Base-by-base conservation (phyloP, 352 stramenopile species). In the Phytophthora cryptogea region DNA sequence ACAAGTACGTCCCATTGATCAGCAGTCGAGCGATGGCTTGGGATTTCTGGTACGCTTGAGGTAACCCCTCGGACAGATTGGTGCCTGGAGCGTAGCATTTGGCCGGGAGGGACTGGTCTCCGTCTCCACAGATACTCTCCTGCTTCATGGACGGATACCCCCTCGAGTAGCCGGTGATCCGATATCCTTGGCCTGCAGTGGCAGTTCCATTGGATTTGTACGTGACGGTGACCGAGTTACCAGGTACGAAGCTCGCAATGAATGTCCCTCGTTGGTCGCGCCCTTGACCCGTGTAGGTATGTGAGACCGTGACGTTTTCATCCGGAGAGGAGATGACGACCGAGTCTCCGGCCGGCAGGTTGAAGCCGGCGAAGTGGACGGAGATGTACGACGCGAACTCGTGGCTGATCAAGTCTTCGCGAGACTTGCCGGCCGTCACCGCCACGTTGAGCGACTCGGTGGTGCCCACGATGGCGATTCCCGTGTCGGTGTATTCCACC, bases 21-120 rank as follows among this genome's bases (percentile, higher is more conserved):
- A 88, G 31, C n/a, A 92, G 63, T 16, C 80, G 76, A 47, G 76
- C 78, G 8, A 89, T 63, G 10, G 83, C 59, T 46, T 84, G 53
- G 26, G 62, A 51, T 16, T 63, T 66, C 26, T 57, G 59, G 58
- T 83, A 86, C n/a, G 80, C 68, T 9, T 68, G 55, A 16, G 77
- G 74, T 2, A 84, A 60, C 4, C 26, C 32, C 6, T 59, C 48
- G 16, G 43, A 63, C 27, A 69, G 8, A 8, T 77, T 58, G 0
- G 54, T 49, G 11, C 58, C 67, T 20, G 55, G 59, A 0, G 58
- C 39, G 54, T 70, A 84, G 58, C 80, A 92, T 50, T 84, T 78
- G 31, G 76, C 78, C 10, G 83, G 78, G 4, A 73, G 37, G 0
- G 82, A 73, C 44, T 87, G 66, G 37, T 92, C 72, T 43, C 59